A percentile compares a stretch with the other conserved stretches of the same genome.
Conservation (phyloP, 1,284 basidiomycete genomes). For the Austropuccinia psidii region DNA sequence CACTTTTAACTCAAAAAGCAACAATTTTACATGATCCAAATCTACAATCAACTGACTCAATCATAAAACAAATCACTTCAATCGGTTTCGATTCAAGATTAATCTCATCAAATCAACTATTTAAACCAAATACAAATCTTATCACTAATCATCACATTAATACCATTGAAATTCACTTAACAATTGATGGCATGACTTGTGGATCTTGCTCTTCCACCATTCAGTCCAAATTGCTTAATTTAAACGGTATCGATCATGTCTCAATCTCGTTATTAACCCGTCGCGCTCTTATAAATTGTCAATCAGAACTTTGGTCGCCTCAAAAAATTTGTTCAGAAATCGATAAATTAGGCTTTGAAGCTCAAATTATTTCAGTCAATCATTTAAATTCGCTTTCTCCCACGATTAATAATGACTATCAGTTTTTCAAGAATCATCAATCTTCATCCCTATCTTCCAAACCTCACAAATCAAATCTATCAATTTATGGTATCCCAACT, state of each 20-base stretch:
- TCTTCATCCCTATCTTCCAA: neutral
- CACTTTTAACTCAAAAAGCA: slow-evolving; percentile 85
- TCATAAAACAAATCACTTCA: slow-evolving; percentile 82
- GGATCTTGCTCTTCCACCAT: slow-evolving; percentile 70
- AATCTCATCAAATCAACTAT: neutral
- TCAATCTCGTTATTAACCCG: slow-evolving; percentile 66
- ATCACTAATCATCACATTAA: slow-evolving; percentile 37
- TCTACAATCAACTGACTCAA: slow-evolving; percentile 69
- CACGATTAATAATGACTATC: neutral
- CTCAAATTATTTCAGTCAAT: slow-evolving; percentile 66
- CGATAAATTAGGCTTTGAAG: slow-evolving; percentile 83
- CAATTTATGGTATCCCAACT: slow-evolving; percentile 1
- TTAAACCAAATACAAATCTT: neutral
- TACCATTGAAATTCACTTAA: slow-evolving; percentile 56
- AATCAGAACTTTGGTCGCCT: slow-evolving; percentile 60
- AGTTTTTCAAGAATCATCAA: neutral
- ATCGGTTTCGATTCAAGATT: slow-evolving; percentile 75
- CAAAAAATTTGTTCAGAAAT: slow-evolving; percentile 78
- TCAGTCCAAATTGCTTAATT: slow-evolving; percentile 60
- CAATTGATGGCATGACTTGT: slow-evolving; percentile 85
- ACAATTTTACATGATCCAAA: slow-evolving; percentile 76
- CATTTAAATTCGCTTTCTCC: slow-evolving; percentile 45
- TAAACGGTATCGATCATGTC: slow-evolving; percentile 68
- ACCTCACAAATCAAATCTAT: neutral
- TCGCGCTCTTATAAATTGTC: slow-evolving; percentile 67